These are phyloP conservation scores for Boletus eberwhitei DNA, from an alignment of 768 basidiomycete species.

Conservation along the genomic window DNA sequence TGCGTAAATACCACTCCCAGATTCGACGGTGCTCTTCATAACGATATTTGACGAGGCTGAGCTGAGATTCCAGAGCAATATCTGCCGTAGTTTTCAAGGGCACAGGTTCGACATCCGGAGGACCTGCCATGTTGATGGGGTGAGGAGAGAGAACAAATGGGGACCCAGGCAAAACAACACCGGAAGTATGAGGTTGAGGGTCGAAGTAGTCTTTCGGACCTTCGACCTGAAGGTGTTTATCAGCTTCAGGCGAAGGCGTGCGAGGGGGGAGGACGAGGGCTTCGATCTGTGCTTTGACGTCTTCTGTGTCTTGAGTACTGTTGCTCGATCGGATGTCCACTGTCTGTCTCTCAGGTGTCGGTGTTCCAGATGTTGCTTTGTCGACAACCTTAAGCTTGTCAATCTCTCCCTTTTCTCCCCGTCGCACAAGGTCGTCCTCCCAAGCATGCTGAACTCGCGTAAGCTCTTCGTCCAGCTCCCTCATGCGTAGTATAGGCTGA, in stretches of 20 bases:
- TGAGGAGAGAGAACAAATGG: constrained; percentile 33
- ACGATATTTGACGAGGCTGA: constrained; percentile 68
- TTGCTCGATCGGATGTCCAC: constrained; percentile 2
- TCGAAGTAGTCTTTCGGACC: constrained; percentile 45
- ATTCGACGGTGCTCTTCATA: constrained; percentile 85
- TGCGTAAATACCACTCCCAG: constrained; percentile 94
- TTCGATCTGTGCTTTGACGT: constrained; percentile 70
- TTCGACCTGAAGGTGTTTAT: constrained; percentile 26
- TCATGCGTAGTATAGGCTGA: constrained; percentile 83
- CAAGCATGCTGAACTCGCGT: constrained; percentile 65
- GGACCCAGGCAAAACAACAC: constrained; percentile 29
- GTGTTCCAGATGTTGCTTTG: constrained; percentile 25
- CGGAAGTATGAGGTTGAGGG: constrained; percentile 29
- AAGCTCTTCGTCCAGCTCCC: constrained; percentile 80
- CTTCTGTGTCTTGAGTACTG: constrained; percentile 36
- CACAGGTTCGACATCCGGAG: constrained; percentile 38
- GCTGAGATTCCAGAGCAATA: constrained; percentile 70
- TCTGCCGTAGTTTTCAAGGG: constrained; percentile 61
- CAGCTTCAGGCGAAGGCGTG: constrained; percentile 38
- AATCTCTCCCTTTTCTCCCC: constrained; percentile 58
- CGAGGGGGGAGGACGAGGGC: constrained; percentile 37
- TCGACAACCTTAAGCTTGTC: constrained; percentile 12
- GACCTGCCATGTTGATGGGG: constrained; percentile 22
- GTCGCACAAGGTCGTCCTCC: constrained; percentile 82
- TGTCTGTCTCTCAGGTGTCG: constrained; percentile 28